Conservation (phyloP, 495 filamentous ascomycete genomes). For the Xylaria longipes region DNA sequence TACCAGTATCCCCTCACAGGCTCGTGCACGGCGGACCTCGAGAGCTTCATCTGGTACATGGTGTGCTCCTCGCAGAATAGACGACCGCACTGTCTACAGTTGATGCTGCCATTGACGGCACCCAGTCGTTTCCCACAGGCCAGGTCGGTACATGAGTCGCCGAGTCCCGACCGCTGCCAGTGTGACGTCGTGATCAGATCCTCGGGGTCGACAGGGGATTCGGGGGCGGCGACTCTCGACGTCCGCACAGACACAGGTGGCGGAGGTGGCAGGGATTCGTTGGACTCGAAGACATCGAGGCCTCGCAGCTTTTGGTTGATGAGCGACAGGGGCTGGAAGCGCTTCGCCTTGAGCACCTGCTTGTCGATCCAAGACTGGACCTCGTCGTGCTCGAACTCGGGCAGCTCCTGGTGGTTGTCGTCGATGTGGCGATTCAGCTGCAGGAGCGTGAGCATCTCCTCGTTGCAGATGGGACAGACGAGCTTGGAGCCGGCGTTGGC, state of each 20-base stretch:
- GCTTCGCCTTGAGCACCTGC: constrained; percentile 94
- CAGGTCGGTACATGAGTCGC: constrained; percentile 86
- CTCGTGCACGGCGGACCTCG: constrained; percentile 86
- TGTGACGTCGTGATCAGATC: constrained; percentile 86
- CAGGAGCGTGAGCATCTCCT: constrained; percentile 95
- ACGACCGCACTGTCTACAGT: constrained; percentile 90
- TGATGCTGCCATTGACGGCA: constrained; percentile 79
- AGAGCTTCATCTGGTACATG: constrained; percentile 99
- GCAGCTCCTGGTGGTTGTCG: constrained; percentile 91
- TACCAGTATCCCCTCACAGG: constrained; percentile 94
- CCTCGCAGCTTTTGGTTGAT: constrained; percentile 94
- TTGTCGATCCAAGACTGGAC: constrained; percentile 98
- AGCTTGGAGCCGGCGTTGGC: constrained; percentile 59
- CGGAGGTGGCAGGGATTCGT: constrained; percentile 61
- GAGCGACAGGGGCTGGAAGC: constrained; percentile 86
- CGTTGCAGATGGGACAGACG: constrained; percentile 92
- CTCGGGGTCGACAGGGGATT: constrained; percentile 75
- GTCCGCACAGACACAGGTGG: constrained; percentile 35
- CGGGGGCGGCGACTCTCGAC: constrained; percentile 34
- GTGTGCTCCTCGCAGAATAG: constrained; percentile 98
- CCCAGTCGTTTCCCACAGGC: constrained; percentile 81
- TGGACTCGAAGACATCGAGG: constrained; percentile 97
- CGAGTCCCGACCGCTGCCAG: constrained; percentile 79
- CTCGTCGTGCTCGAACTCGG: constrained; percentile 91
- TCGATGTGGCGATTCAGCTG: constrained; percentile 97